Base-by-base conservation (phyloP, 352 stramenopile genomes). In the Phytophthora pini region DNA sequence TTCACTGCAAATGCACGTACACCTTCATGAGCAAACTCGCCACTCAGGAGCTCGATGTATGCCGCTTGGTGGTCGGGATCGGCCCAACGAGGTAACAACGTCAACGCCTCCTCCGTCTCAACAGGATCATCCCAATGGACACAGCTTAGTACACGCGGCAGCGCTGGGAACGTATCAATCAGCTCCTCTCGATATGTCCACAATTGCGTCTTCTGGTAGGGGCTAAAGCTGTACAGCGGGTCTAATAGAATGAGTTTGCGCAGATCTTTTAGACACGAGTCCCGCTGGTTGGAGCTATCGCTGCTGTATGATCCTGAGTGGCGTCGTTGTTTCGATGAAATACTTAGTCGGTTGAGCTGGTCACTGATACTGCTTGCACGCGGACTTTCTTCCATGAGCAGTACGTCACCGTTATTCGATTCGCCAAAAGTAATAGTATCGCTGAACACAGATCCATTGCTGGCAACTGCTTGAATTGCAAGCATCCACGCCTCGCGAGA, bases 401-500 rank as follows among this genome's bases (percentile, higher is more conserved):
- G n/a, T 11, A 61, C 38, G 13, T 67, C 51, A 9, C 55, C 40
- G 11, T 49, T 62, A 24, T 77, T 68, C 10, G 47, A 61, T 32
- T 76, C 68, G 9, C 43, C 20, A 9, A 71, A 36, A 26, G 41
- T 58, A 15, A 70, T 70, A 15, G 55, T 70, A 31, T 70, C 62
- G 31, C 62, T 70, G 27, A 70, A 70, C 40, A 61, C 38, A 11
- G 49, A 56, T 31, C 62, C 64, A 15, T 51, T 65, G 4, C 17
- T 57, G 3, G 40, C 49, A 13, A 94, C 82, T 3, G 84, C 79
- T 55, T 89, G 81, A 27, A 94, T 92, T 3, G 86, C 86, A 5
- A 92, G 70, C 84, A 94, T 93, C 86, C 86, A 94, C 41, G 88
- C 86, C 56, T 94, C 86, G 8, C 86, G 86, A 56, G 89, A 78